phyloP scores from a whole-genome alignment of 306 rosid genomes.

The Cicer cuneatum region DNA sequence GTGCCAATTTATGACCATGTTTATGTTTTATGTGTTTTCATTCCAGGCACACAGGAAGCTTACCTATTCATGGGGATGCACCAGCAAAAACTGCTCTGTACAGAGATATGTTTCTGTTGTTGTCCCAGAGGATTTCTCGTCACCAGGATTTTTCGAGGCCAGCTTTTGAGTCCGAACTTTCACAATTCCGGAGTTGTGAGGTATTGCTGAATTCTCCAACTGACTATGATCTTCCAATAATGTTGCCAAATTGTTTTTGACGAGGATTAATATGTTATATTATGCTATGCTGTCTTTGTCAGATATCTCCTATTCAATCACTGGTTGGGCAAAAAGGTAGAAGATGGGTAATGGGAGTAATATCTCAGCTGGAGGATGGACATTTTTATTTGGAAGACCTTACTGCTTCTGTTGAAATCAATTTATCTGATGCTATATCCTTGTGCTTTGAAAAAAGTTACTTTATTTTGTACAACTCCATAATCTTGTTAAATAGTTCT shows the following conservation, averaged over 20 bases:
- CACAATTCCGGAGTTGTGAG: constrained; percentile 86
- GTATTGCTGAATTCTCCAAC: constrained; percentile 46
- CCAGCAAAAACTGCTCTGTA: constrained; percentile 72
- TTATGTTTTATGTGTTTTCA: constrained; percentile 18
- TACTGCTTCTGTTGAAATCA: constrained; percentile 77
- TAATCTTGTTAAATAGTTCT: constrained; percentile 17
- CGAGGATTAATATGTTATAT: constrained; percentile 15
- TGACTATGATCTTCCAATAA: constrained; percentile 8
- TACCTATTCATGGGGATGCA: constrained; percentile 82
- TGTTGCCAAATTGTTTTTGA: constrained; percentile 26
- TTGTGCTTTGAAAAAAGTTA: constrained; percentile 34
- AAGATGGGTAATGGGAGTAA: constrained; percentile 89
- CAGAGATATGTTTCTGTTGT: constrained; percentile 74
- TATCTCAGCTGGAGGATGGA: constrained; percentile 86
- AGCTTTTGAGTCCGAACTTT: constrained; percentile 71
- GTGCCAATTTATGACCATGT: constrained; percentile 11
- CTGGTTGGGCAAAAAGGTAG: constrained; percentile 85
- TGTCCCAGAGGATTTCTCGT: constrained; percentile 86
- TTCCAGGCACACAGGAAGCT: constrained; percentile 63
- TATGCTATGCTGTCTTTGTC: constrained; percentile 43
- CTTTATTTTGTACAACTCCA: constrained; percentile 30
- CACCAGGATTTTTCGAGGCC: constrained; percentile 82
- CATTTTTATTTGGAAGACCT: constrained; percentile 92
- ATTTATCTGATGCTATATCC: constrained; percentile 88
- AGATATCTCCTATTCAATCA: constrained; percentile 97